phyloP scores from a whole-genome alignment of 305 asterid species.

The Fraxinus sp. region DNA sequence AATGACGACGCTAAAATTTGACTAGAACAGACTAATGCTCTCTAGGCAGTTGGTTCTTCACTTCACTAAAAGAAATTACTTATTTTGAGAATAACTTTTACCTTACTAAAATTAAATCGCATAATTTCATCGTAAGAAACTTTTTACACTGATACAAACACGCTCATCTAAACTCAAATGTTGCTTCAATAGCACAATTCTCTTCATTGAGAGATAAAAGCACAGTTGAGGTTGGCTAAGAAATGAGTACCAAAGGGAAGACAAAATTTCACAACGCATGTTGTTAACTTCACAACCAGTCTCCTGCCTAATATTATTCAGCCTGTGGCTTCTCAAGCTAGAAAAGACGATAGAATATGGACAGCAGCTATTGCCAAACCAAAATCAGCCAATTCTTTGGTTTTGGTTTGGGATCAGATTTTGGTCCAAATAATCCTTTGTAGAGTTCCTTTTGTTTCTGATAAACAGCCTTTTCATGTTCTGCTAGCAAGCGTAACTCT shows the following conservation, averaged over 20 bases:
- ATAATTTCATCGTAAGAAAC: background rate
- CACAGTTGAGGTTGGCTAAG: background rate
- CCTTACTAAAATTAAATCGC: background rate
- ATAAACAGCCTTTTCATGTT: constrained; percentile 84
- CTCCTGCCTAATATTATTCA: constrained; percentile 35
- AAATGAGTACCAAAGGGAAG: background rate
- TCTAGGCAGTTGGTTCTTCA: background rate
- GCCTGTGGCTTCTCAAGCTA: constrained; percentile 51
- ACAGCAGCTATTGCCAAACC: constrained; percentile 71
- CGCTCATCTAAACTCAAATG: background rate
- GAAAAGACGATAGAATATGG: constrained; percentile 55
- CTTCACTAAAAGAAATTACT: background rate
- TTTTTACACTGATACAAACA: background rate
- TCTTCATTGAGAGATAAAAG: background rate
- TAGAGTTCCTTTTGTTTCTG: constrained; percentile 92
- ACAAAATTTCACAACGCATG: background rate
- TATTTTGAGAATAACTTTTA: background rate
- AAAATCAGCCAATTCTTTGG: constrained; percentile 44
- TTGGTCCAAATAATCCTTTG: constrained; percentile 77
- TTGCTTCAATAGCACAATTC: background rate
- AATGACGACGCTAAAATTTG: background rate
- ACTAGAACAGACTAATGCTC: background rate
- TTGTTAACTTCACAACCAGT: background rate
- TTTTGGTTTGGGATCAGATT: constrained; percentile 63
- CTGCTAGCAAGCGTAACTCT: constrained; percentile 68